Evolutionary conservation across 257 asterid species (phyloP).

Genomic region (Cinchona pubescens): DNA sequence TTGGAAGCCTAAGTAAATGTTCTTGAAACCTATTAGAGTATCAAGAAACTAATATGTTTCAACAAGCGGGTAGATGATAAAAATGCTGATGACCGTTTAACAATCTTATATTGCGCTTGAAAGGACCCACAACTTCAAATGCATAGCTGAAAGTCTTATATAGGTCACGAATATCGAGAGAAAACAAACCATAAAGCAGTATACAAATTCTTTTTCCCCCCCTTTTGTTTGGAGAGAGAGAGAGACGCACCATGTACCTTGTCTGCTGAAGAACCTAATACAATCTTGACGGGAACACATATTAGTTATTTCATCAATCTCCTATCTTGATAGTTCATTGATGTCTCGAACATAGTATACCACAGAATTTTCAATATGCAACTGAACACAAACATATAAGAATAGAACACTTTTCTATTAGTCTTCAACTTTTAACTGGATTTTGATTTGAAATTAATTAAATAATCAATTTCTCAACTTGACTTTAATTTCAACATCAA

Average conservation of each 20-base stretch:
- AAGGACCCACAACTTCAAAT: neutral
- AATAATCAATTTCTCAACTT: no score
- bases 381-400: neutral
- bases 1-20: neutral
- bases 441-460: no score
- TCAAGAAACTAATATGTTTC: neutral
- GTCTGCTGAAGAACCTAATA: slow-evolving; percentile 61
- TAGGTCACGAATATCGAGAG: neutral
- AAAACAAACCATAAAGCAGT: no score
- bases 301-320: slow-evolving; percentile 84
- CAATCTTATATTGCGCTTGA: neutral
- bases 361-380: slow-evolving; percentile 6
- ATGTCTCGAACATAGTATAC: slow-evolving; percentile 74
- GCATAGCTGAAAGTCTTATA: neutral
- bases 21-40: neutral
- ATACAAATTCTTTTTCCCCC: no score
- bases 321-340: slow-evolving; percentile 92
- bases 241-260: slow-evolving; percentile 41
- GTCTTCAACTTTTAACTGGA: no score
- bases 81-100: neutral
- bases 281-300: slow-evolving; percentile 51
- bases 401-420: neutral
- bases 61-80: neutral
- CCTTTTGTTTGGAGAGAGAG: no score
- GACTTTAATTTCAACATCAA: no score